Conservation (phyloP, 176 grass and related monocot species). For the Triticum turgidum region DNA sequence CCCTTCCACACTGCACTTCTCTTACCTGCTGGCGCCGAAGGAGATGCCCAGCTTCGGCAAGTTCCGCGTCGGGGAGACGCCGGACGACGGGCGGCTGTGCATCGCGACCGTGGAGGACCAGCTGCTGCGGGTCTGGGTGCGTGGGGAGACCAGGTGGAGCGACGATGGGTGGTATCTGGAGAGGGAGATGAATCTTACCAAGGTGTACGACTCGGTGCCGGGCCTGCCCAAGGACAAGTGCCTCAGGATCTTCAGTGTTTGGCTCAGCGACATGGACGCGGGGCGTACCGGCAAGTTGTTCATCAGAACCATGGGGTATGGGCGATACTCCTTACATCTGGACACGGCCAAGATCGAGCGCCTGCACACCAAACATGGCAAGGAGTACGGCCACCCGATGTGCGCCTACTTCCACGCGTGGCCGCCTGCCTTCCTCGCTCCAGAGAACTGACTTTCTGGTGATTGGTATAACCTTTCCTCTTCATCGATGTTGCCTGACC, state of each 20-base stretch:
- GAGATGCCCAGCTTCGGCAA: not conserved
- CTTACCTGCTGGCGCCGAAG: not conserved
- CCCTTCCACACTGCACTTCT: not conserved
- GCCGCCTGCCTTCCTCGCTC: not conserved
- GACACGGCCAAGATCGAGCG: not conserved
- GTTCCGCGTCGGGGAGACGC: conserved; percentile 1
- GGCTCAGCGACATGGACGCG: conserved; percentile 11
- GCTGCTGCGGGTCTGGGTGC: not conserved
- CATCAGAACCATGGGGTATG: not conserved
- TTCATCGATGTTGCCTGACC: not conserved
- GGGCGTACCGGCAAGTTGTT: not conserved
- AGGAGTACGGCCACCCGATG: not conserved
- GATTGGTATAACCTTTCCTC: not conserved
- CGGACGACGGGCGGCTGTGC: not conserved
- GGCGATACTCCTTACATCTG: conserved; percentile 9
- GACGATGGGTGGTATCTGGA: conserved; percentile 16
- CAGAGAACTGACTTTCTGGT: not conserved
- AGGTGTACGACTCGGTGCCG: not conserved
- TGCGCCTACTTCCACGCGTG: not conserved
- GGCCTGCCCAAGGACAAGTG: not conserved
- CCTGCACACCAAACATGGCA: not conserved
- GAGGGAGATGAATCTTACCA: not conserved
- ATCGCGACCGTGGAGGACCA: not conserved
- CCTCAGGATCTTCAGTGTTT: not conserved
- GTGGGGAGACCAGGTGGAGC: not conserved